Conservation (phyloP, 2,329 filamentous ascomycete species). For the Ophiostoma tasmaniense region DNA sequence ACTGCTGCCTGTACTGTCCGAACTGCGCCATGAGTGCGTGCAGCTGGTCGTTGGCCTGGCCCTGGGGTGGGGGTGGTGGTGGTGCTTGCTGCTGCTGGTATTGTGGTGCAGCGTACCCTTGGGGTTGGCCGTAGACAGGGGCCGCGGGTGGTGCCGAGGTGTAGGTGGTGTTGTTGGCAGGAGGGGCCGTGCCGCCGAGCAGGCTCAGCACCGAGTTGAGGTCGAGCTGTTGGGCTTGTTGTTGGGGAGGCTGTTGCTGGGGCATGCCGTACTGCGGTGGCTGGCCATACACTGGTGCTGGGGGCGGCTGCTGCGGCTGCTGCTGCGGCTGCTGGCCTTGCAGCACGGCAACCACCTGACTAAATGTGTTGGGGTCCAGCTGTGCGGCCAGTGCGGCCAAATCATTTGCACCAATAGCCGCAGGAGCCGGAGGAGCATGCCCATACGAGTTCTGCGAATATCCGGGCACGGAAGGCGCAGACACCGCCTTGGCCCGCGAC, state of each 20-base stretch:
- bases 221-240: conserved; percentile 29
- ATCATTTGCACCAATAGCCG: conserved; percentile 11
- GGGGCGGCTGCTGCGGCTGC: background rate
- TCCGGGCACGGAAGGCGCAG: conserved; percentile 25
- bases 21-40: conserved; percentile 69
- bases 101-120: background rate
- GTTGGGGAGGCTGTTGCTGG: background rate
- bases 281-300: background rate
- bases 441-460: conserved; percentile 20
- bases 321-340: conserved; percentile 22
- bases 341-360: conserved; percentile 29
- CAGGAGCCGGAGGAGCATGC: background rate
- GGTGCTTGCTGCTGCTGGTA: conserved; percentile 13
- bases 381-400: conserved; percentile 24
- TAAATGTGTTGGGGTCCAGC: conserved; percentile 28
- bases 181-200: conserved; percentile 25
- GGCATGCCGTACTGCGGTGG: background rate
- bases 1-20: conserved; percentile 55
- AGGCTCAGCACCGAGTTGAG: conserved; percentile 40
- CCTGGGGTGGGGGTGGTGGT: conserved; percentile 17
- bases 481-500: conserved; percentile 52
- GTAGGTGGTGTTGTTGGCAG: conserved; percentile 1
- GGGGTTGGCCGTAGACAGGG: background rate
- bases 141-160: conserved; percentile 4
- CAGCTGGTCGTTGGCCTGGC: conserved; percentile 38